Evolutionary conservation across 495 filamentous ascomycete genomes (phyloP).

Genomic region (Emericellopsis terricola): DNA sequence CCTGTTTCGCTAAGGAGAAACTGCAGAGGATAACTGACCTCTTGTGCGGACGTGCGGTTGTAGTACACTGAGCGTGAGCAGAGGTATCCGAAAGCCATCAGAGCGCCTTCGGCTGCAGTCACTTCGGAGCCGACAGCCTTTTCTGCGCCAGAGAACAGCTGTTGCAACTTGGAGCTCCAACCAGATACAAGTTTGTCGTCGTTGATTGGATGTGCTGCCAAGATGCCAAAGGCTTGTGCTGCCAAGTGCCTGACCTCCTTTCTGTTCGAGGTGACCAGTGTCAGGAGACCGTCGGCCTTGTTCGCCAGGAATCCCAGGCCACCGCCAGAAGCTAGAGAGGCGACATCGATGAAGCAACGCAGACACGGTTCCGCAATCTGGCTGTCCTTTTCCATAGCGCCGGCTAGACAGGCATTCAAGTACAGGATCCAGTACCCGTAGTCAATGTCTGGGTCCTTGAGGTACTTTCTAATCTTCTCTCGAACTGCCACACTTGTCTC

Average conservation of each 20-base stretch:
- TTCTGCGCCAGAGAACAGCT: constrained; percentile 8
- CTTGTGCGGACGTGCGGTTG: neutral
- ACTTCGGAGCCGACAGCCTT: constrained; percentile 15
- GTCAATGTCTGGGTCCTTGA: no score
- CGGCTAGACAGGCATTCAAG: constrained; percentile 13
- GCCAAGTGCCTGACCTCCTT: constrained; percentile 40
- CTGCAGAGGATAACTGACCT: neutral
- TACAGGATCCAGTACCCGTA: constrained; percentile 9
- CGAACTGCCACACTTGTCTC: constrained; percentile 45
- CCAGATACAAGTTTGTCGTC: constrained; percentile 9
- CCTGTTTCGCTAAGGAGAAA: neutral
- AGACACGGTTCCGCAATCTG: constrained; percentile 19
- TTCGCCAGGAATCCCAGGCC: constrained; percentile 30
- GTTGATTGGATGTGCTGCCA: constrained; percentile 44
- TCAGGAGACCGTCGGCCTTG: constrained; percentile 29
- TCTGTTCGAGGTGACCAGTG: constrained; percentile 51
- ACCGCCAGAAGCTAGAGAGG: constrained; percentile 37
- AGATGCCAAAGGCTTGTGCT: constrained; percentile 58
- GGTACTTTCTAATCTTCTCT: constrained; percentile 30
- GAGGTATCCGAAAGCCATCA: constrained; percentile 12
- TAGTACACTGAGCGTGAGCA: constrained; percentile 13
- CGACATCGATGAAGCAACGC: constrained; percentile 40
- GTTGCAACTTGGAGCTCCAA: constrained; percentile 3
- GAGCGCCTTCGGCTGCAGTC: constrained; percentile 18
- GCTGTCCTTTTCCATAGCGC: constrained; percentile 30